These are phyloP conservation scores for Pleurotus sapidus DNA, from an alignment of 768 basidiomycete genomes.

Conservation along the genomic window DNA sequence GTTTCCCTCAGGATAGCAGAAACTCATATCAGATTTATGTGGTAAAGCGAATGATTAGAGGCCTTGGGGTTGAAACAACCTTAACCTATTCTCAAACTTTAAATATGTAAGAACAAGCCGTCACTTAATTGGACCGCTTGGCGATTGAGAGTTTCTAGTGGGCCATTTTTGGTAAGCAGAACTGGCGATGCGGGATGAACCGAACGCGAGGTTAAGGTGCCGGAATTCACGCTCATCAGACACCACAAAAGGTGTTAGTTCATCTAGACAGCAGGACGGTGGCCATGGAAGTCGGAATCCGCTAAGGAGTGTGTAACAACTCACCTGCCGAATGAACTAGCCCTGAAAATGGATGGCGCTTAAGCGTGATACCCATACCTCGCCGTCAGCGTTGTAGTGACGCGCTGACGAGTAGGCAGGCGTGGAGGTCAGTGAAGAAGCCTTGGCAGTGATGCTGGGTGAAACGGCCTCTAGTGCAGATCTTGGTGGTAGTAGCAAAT, in stretches of 20 bases:
- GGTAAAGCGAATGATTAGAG: constrained; percentile 90
- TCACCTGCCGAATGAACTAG: constrained; percentile 89
- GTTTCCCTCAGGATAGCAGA: constrained; percentile 76
- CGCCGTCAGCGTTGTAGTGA: constrained; percentile 72
- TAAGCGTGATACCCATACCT: constrained; percentile 84
- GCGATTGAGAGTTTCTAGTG: constrained; percentile 80
- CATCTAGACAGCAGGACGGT: too few species aligned
- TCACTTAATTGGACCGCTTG: constrained; percentile 81
- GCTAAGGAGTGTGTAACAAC: too few species aligned
- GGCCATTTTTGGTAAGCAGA: constrained; percentile 80
- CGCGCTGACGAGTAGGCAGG: constrained; percentile 74
- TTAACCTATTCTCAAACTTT: constrained; percentile 83
- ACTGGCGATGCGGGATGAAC: constrained; percentile 69
- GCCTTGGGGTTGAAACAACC: constrained; percentile 87
- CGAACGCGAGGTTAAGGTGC: constrained; percentile 73
- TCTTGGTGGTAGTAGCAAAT: constrained; percentile 90
- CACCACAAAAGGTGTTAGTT: too few species aligned
- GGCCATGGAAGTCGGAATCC: too few species aligned
- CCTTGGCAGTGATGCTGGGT: constrained; percentile 72
- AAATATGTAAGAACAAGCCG: constrained; percentile 84
- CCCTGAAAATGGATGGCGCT: constrained; percentile 91
- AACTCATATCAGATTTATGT: constrained; percentile 59
- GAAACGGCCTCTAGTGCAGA: constrained; percentile 81
- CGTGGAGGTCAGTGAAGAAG: constrained; percentile 77
- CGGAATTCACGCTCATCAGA: too few species aligned